A percentile compares a stretch with the other conserved stretches of the same genome.
phyloP scores from a whole-genome alignment of 1,284 basidiomycete genomes.

The Rhodotorula glutinis region DNA sequence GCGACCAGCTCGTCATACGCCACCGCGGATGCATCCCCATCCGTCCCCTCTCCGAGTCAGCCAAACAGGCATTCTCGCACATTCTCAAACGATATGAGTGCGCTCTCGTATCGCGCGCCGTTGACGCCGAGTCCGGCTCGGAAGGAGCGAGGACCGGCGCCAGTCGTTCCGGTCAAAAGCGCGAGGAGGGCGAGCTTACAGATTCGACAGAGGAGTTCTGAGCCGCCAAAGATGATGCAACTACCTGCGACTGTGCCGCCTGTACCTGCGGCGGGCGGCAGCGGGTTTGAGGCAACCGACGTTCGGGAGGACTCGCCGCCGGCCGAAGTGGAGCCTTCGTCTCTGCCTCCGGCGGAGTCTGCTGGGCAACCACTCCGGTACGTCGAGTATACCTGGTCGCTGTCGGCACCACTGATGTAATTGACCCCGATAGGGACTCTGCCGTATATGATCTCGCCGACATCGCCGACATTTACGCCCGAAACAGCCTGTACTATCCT shows the following conservation, averaged over 20 bases:
- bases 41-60: no score
- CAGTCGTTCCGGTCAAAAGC: constrained; percentile 21
- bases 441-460: not conserved
- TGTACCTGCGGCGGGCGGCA: not conserved
- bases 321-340: not conserved
- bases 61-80: no score
- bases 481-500: constrained; percentile 1
- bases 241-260: not conserved
- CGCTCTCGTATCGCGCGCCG: not conserved
- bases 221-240: not conserved
- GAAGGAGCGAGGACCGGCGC: not conserved
- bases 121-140: not conserved
- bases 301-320: no score
- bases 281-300: no score
- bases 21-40: not conserved
- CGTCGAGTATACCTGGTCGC: no score
- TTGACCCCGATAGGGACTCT: not conserved
- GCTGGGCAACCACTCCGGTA: not conserved
- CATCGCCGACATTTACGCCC: not conserved
- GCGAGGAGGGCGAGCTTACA: constrained; percentile 13
- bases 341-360: not conserved
- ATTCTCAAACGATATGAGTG: no score
- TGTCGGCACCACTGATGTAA: no score
- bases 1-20: no score
- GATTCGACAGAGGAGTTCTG: not conserved